Conservation (phyloP, 192 early-diverging fungal genomes). For the Chytriomyces sp. region DNA sequence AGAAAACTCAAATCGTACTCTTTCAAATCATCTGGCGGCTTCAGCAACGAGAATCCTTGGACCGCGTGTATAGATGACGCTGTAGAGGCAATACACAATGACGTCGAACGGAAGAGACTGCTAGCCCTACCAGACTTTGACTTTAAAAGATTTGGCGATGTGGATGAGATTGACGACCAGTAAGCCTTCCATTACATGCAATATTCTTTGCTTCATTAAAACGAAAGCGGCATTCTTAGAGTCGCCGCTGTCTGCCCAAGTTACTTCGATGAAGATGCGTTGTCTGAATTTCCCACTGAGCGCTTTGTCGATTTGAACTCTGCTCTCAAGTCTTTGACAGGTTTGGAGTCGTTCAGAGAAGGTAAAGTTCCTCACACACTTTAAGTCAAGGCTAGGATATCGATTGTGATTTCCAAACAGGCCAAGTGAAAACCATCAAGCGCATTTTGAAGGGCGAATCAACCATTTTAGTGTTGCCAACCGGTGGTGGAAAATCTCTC, state of each 20-base stretch:
- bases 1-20: not conserved
- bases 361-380: constrained; percentile 14
- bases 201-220: no score
- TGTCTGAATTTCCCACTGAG: not conserved
- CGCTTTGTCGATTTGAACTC: constrained; percentile 35
- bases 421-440: constrained; percentile 40
- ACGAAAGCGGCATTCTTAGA: not conserved
- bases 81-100: constrained; percentile 5
- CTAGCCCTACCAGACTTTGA: constrained; percentile 13
- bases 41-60: constrained; percentile 15
- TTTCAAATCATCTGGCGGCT: not conserved
- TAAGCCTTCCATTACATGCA: not conserved
- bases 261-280: constrained; percentile 2
- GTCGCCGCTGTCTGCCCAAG: not conserved
- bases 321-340: constrained; percentile 41
- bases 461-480: constrained; percentile 44
- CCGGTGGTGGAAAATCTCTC: constrained; percentile 74
- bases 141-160: not conserved
- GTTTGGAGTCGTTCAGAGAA: constrained; percentile 24
- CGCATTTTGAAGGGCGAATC: constrained; percentile 37
- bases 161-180: not conserved
- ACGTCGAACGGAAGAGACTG: constrained; percentile 20
- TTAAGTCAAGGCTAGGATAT: no score
- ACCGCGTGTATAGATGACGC: not conserved
- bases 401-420: constrained; percentile 35